A percentile compares a stretch with the other conserved stretches of the same genome.
Conservation (phyloP, 768 basidiomycete genomes). For the Trametes villosa region DNA sequence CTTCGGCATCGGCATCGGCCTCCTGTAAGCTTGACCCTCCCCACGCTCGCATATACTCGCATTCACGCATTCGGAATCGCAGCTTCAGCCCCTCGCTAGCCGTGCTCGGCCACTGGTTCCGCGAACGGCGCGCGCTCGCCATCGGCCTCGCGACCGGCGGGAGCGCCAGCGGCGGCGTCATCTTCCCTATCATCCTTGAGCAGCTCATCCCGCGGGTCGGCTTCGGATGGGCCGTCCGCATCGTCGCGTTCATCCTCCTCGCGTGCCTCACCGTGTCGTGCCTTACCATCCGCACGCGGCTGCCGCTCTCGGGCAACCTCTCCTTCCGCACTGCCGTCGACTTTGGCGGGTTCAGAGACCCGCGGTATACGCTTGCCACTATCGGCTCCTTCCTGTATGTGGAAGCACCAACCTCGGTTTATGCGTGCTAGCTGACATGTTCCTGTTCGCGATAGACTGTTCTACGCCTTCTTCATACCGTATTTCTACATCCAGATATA, state of each 20-base stretch:
- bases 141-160: conserved; percentile 44
- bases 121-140: conserved; percentile 38
- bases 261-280: conserved; percentile 31
- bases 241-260: conserved; percentile 34
- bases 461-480: conserved; percentile 40
- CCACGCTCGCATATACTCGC: background rate
- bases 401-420: background rate
- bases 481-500: conserved; percentile 41
- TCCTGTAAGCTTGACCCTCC: conserved; percentile 23
- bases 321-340: conserved; percentile 31
- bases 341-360: conserved; percentile 33
- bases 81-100: conserved; percentile 40
- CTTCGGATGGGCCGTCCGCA: conserved; percentile 38
- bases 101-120: conserved; percentile 43
- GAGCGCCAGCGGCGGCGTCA: conserved; percentile 50
- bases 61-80: background rate
- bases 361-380: conserved; percentile 26
- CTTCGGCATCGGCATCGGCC: conserved; percentile 35
- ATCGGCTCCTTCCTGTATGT: conserved; percentile 31
- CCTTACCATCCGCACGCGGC: conserved; percentile 33
- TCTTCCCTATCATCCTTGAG: conserved; percentile 58
- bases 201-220: conserved; percentile 39
- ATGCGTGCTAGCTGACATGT: background rate
- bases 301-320: conserved; percentile 30
- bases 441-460: conserved; percentile 22